phyloP scores from a whole-genome alignment of 805 yeast species.

The Spathaspora arborariae region DNA sequence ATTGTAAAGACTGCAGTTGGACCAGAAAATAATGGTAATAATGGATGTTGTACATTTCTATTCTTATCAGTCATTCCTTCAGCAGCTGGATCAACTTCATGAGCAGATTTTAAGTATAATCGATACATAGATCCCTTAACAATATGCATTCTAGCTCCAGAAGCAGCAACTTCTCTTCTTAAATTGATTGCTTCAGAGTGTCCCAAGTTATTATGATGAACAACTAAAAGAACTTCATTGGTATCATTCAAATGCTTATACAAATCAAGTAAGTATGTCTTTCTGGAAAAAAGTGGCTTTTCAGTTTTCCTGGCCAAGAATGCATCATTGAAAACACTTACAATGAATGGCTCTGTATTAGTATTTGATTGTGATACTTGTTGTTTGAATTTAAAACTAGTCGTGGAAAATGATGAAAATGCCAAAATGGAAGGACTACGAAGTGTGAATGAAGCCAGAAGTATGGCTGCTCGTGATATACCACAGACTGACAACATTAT shows the following conservation, averaged over 20 bases:
- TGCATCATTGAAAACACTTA: background rate
- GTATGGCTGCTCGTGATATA: background rate
- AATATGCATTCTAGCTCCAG: slow-evolving; percentile 70
- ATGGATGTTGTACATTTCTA: slow-evolving; percentile 55
- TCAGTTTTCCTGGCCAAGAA: slow-evolving; percentile 39
- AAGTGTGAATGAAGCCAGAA: background rate
- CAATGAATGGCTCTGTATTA: slow-evolving; percentile 5
- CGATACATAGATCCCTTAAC: slow-evolving; percentile 67
- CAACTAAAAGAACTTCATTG: slow-evolving; percentile 68
- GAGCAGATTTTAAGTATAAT: slow-evolving; percentile 70
- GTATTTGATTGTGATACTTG: background rate
- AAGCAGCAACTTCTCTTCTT: slow-evolving; percentile 55
- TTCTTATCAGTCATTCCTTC: slow-evolving; percentile 44
- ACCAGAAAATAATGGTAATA: slow-evolving; percentile 68
- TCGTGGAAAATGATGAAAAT: slow-evolving; percentile 2
- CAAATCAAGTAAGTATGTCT: slow-evolving; percentile 79
- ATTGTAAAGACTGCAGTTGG: slow-evolving; percentile 81
- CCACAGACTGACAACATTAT: background rate
- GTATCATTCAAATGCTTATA: slow-evolving; percentile 68
- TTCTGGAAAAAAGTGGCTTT: slow-evolving; percentile 69
- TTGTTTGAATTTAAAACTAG: background rate
- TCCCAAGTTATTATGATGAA: slow-evolving; percentile 80
- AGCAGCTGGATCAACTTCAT: slow-evolving; percentile 71
- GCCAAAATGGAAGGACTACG: background rate
- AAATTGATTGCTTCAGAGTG: slow-evolving; percentile 63